Percentiles rank a stretch among this genome's conserved stretches.
phyloP scores from a whole-genome alignment of 192 early-diverging fungal genomes.

The Lobulomyces angularis region DNA sequence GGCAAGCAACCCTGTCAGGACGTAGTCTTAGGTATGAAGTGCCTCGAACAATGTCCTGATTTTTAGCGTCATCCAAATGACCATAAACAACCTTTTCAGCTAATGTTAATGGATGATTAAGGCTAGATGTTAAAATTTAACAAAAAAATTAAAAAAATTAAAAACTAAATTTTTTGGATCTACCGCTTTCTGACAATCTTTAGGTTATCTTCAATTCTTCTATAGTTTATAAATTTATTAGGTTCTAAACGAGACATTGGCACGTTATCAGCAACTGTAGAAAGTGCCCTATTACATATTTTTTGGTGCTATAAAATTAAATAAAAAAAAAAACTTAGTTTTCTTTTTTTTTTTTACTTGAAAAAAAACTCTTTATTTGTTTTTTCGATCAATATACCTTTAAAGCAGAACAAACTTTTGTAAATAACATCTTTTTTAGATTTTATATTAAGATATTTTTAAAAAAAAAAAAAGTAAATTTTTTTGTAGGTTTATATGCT shows the following conservation, averaged over 20 bases:
- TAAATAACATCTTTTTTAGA: too few relatives aligned
- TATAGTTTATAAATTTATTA: slow-evolving; percentile 95
- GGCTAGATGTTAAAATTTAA: slow-evolving; percentile 28
- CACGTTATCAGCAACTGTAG: slow-evolving; percentile 58
- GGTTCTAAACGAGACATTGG: slow-evolving; percentile 82
- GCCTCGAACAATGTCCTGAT: slow-evolving; percentile 90
- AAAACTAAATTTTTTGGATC: slow-evolving; percentile 15
- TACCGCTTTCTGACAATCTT: slow-evolving; percentile 85
- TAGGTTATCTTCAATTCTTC: slow-evolving; percentile 89
- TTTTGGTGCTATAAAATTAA: too few relatives aligned
- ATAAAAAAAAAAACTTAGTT: too few relatives aligned
- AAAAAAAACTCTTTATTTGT: too few relatives aligned
- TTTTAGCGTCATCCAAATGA: slow-evolving; percentile 87
- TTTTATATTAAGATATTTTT: too few relatives aligned
- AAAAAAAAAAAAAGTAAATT: too few relatives aligned
- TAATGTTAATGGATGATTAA: slow-evolving; percentile 80
- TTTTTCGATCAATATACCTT: too few relatives aligned
- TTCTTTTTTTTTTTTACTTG: too few relatives aligned
- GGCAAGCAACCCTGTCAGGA: slow-evolving; percentile 97
- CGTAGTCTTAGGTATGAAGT: slow-evolving; percentile 87
- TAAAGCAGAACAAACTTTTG: too few relatives aligned
- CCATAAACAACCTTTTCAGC: slow-evolving; percentile 98
- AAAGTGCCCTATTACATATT: too few relatives aligned
- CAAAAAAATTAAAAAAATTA: too few relatives aligned
- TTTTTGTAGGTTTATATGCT: too few relatives aligned